Conservation (phyloP, 257 asterid species). For the Solanum peruvianum region DNA sequence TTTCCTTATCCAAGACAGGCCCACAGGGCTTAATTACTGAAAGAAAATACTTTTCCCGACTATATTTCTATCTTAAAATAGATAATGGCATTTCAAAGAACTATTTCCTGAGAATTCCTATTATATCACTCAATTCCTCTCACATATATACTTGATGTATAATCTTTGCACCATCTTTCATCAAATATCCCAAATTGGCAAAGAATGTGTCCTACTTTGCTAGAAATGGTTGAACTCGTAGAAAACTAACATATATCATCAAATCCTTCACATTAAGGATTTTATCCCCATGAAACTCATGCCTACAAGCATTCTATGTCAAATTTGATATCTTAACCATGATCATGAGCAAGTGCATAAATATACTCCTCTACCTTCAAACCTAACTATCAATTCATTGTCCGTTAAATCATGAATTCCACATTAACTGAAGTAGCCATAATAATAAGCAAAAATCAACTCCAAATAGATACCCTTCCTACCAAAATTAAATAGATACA, state of each 20-base stretch:
- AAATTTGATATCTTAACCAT: neutral
- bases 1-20: neutral
- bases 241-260: neutral
- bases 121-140: neutral
- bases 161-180: neutral
- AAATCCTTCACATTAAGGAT: neutral
- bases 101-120: neutral
- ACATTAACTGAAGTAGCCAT: neutral
- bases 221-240: neutral
- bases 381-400: neutral
- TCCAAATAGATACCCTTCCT: neutral
- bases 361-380: neutral
- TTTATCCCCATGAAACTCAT: neutral
- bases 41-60: neutral
- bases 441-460: neutral
- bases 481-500: neutral
- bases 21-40: neutral
- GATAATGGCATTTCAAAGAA: neutral
- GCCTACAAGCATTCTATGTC: neutral
- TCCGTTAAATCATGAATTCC: neutral
- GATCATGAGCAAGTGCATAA: neutral
- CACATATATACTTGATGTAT: neutral
- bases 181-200: neutral
- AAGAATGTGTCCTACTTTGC: neutral
- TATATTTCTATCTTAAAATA: neutral